Evolutionary conservation across 1,284 basidiomycete species (phyloP), one percentile per base, ranked within the genome.

Genomic region (Sporisorium graminicola): DNA sequence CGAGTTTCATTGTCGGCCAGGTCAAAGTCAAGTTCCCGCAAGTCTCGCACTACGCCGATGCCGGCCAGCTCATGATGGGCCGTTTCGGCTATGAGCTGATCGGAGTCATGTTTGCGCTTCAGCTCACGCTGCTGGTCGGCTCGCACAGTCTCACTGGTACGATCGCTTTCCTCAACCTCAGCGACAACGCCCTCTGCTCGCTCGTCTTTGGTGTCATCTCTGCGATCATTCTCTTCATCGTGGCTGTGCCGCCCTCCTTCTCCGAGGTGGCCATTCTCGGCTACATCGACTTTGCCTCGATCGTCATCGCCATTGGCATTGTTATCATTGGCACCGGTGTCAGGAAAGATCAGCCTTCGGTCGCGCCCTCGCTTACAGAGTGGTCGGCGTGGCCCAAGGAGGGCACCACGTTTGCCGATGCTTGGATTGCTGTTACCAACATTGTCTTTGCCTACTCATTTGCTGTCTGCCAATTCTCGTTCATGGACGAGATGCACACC

Each of bases 401-500:
- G 33, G 72, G 73, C 47, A 71, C 68, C 57, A 73, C 77, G 4
- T 80, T 80, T 29, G 72, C 74, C 35, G 65, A 76, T 18, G 78
- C 74, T 20, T 74, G 75, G 69, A 26, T 71, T 20, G 77, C 75
- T 7, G 57, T 81, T 40, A 82, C 80, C 57, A 81, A 83, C 61
- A 80, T 83, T 18, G 68, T 72, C 49, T 81, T 83, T 35, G 81
- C 81, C 58, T 83, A 81, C 67, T 77, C 78, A n/a, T 83, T 80
- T 47, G 81, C 80, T 20, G 70, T 79, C 18, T 79, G 77, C 69
- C 78, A 80, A 54, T 77, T 78, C 63, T 71, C 65, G 26, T 82
- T 82, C 64, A 81, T 81, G 77, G 69, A 74, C 53, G 81, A 83
- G 71, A 69, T 83, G 67, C 66, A 76, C 61, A 77, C 72, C 18